Conservation (phyloP, 164 flowering plant genomes). For the Kingdonia uniflora region DNA sequence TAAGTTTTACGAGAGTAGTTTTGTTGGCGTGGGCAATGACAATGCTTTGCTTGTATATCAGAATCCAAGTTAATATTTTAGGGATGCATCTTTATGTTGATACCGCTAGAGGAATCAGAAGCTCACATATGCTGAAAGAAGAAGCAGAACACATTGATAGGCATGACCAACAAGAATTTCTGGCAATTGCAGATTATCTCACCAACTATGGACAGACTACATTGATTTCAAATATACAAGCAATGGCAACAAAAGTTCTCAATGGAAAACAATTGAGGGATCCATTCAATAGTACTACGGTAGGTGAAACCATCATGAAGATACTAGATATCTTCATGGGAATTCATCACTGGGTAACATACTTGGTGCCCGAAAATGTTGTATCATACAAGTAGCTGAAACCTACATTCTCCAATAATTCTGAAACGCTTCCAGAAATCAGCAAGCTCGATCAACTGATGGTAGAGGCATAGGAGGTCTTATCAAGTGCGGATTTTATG, state of each 20-base stretch:
- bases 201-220: conserved; percentile 40
- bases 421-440: conserved; percentile 19
- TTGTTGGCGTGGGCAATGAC: too few relatives aligned
- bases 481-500: conserved; percentile 67
- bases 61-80: too few relatives aligned
- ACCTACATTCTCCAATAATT: conserved; percentile 17
- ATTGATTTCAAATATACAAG: conserved; percentile 47
- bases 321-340: conserved; percentile 61
- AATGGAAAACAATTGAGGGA: conserved; percentile 77
- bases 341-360: conserved; percentile 59
- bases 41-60: too few relatives aligned
- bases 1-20: too few relatives aligned
- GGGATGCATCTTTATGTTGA: too few relatives aligned
- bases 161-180: conserved; percentile 58
- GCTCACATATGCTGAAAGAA: conserved; percentile 52
- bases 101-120: too few relatives aligned
- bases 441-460: conserved; percentile 65
- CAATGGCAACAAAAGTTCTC: conserved; percentile 59
- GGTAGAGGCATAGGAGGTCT: conserved; percentile 62
- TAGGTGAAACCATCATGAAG: conserved; percentile 56
- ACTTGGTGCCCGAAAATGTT: conserved; percentile 58
- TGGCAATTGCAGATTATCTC: conserved; percentile 73
- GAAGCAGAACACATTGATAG: conserved; percentile 47
- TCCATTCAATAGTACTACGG: conserved; percentile 31
- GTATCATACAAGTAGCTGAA: conserved; percentile 13